Evolutionary conservation across 768 basidiomycete species (phyloP).

Genomic region (Auricularia sp.): DNA sequence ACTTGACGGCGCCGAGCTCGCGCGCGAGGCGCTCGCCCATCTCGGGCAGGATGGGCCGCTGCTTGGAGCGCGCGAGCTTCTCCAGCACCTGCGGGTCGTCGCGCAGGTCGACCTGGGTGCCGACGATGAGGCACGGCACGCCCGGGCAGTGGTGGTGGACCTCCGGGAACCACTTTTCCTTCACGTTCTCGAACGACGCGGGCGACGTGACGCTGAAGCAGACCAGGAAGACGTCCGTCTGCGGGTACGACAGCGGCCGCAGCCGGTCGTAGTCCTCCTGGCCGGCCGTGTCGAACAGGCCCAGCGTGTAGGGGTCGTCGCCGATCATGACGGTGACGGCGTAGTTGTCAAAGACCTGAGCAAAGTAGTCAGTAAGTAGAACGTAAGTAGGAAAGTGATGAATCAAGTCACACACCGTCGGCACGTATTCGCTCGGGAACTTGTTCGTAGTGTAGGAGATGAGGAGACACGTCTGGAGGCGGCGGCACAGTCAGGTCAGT

Average conservation of each 20-base stretch:
- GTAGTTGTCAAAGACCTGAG: slow-evolving; percentile 90
- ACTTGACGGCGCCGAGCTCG: slow-evolving; percentile 97
- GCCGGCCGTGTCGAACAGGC: slow-evolving; percentile 97
- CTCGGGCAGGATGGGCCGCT: slow-evolving; percentile 80
- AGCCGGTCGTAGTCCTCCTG: slow-evolving; percentile 99
- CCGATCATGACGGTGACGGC: slow-evolving; percentile 99
- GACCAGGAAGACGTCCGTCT: slow-evolving; percentile 98
- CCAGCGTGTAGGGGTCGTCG: slow-evolving; percentile 97
- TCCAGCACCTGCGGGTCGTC: slow-evolving; percentile 90
- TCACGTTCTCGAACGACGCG: slow-evolving; percentile 99
- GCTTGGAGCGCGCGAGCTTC: slow-evolving; percentile 94
- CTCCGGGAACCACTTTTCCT: slow-evolving; percentile 99
- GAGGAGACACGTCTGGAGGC: slow-evolving; percentile 76
- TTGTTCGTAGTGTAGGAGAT: slow-evolving; percentile 98
- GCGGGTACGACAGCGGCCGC: slow-evolving; percentile 97
- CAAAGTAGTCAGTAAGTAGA: slow-evolving; percentile 7
- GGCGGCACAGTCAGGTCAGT: neutral
- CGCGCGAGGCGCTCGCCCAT: slow-evolving; percentile 91
- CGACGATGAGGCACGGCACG: slow-evolving; percentile 97
- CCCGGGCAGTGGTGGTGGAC: slow-evolving; percentile 99
- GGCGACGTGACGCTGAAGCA: slow-evolving; percentile 99
- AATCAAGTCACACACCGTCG: slow-evolving; percentile 58
- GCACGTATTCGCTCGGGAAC: slow-evolving; percentile 98
- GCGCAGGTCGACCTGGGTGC: slow-evolving; percentile 94
- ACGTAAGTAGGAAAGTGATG: neutral